phyloP scores from a whole-genome alignment of 352 stramenopile species.

The Plasmopara muralis region DNA sequence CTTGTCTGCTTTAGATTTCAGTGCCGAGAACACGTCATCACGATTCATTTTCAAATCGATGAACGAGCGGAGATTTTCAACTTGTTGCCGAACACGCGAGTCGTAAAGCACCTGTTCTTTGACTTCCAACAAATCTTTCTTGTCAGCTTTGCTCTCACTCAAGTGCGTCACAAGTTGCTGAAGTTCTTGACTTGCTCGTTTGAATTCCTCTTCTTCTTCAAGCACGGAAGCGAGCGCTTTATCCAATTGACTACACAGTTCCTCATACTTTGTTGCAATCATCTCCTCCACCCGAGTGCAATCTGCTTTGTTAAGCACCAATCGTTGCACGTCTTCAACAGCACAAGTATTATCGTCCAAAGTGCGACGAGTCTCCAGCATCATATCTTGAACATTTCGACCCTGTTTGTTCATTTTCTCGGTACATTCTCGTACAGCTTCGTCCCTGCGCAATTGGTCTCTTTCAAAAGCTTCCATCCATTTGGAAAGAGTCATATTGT shows the following conservation, averaged over 20 bases:
- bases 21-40: constrained; percentile 73
- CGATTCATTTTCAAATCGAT: constrained; percentile 88
- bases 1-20: constrained; percentile 84
- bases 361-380: constrained; percentile 71
- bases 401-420: constrained; percentile 81
- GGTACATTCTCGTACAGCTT: constrained; percentile 68
- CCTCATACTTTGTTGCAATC: constrained; percentile 88
- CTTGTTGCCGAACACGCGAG: constrained; percentile 76
- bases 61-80: constrained; percentile 80
- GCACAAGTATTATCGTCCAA: constrained; percentile 82
- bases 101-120: constrained; percentile 86
- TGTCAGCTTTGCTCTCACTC: constrained; percentile 77
- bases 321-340: constrained; percentile 73
- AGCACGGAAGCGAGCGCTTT: constrained; percentile 80
- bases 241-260: constrained; percentile 89
- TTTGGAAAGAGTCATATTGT: constrained; percentile 66
- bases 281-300: constrained; percentile 79
- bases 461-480: constrained; percentile 75
- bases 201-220: constrained; percentile 86
- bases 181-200: constrained; percentile 74
- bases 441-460: constrained; percentile 62
- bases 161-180: constrained; percentile 78
- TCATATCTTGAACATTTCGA: constrained; percentile 81
- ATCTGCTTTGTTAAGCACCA: constrained; percentile 76
- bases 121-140: constrained; percentile 78